Evolutionary conservation across 169 alveolate genomes (phyloP), one percentile per base, ranked within the genome.

Genomic region (Cryptosporidium tyzzeri): DNA sequence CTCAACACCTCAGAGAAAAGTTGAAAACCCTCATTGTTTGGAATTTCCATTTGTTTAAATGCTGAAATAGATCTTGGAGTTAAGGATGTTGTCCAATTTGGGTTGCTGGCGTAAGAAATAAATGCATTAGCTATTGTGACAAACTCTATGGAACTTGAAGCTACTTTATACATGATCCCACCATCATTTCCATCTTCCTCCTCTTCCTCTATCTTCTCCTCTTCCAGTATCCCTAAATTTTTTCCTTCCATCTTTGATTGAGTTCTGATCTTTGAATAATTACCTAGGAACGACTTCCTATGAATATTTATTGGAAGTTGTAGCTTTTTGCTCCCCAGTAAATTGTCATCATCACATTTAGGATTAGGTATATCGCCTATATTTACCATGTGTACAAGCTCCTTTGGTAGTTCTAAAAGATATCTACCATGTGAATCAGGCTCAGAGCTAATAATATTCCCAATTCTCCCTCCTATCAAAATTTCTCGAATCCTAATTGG

Each of bases 401-500:
- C 89, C 18, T 61, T 62, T 0, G 89, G 89, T 8, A 80, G 45
- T 26, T 80, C 89, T 3, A 80, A 50, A 33, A 80, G 48, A 65
- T 80, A 80, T 37, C 75, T 80, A 18, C 89, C 89, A 12, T 65
- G 73, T 9, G 80, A 48, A 29, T 23, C 62, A 18, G 89, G 89
- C 55, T 80, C 80, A 3, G 89, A 80, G 23, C 69, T 80, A 26
- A 80, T 80, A 37, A 80, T 65, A 21, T 31, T 48, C 7, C 89
- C 89, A 41, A 65, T 31, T 33, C 89, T 41, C 3, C 75, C 89
- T 61, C 89, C 89, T 26, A 80, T 26, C 35, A 62, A 21, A 37
- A 80, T 26, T 9, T 80, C 75, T 50, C 89, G 33, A 31, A 80
- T 80, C 41, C 89, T 59, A 18, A 80, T 80, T 45, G 89, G 89